Percentiles rank a stretch among this genome's conserved stretches.
Evolutionary conservation across 257 asterid genomes (phyloP).

Genomic region (Penstemon eatonii): DNA sequence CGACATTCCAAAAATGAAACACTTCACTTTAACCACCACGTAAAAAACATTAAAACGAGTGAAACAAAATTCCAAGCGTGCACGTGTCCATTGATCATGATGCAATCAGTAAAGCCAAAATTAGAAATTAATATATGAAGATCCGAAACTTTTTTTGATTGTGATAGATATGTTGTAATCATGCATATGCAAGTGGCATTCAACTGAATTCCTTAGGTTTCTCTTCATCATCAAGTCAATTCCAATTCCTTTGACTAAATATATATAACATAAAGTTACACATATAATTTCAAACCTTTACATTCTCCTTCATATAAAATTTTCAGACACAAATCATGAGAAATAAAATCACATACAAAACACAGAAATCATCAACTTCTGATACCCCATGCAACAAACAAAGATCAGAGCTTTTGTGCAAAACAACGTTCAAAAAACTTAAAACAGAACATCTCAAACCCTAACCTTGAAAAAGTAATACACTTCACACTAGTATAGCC

Average conservation of each 20-base stretch:
- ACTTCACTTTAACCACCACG: neutral
- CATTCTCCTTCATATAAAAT: neutral
- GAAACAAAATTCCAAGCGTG: neutral
- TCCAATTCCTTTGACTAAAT: neutral
- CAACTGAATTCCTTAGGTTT: neutral
- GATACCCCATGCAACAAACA: conserved; percentile 33
- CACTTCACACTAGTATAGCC: neutral
- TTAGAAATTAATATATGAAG: neutral
- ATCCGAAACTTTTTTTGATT: neutral
- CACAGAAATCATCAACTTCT: conserved; percentile 10
- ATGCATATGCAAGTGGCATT: conserved; percentile 13
- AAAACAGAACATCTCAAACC: conserved; percentile 6
- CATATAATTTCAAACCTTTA: conserved; percentile 1
- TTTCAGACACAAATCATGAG: conserved; percentile 4
- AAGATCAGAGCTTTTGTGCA: conserved; percentile 8
- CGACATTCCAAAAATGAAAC: neutral
- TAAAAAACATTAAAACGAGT: neutral
- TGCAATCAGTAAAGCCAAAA: conserved; percentile 8
- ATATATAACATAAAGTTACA: neutral
- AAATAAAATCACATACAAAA: conserved; percentile 16
- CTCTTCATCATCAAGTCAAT: conserved; percentile 21
- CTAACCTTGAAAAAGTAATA: neutral
- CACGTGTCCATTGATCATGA: neutral
- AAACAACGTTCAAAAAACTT: conserved; percentile 14
- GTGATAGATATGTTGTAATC: neutral